Conservation (phyloP, 2,329 filamentous ascomycete species). For the Aspergillus fructus region DNA sequence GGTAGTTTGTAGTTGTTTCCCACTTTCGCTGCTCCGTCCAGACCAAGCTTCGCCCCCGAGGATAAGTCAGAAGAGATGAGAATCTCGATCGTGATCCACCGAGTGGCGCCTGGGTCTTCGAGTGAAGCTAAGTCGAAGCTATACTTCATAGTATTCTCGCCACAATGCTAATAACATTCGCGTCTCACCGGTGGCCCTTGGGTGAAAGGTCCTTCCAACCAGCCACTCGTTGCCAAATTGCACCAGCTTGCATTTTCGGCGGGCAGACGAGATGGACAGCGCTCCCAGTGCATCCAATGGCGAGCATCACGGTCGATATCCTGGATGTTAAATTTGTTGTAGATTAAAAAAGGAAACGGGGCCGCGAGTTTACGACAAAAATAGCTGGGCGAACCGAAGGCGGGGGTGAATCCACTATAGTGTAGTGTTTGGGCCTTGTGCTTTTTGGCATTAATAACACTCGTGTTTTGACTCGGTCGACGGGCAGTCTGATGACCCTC, state of each 20-base stretch:
- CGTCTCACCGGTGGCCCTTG: slow-evolving; percentile 9
- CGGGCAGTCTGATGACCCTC: not conserved
- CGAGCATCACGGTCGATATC: no score
- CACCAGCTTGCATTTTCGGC: not conserved
- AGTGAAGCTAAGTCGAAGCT: slow-evolving; percentile 6
- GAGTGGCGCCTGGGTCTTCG: not conserved
- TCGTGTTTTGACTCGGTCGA: not conserved
- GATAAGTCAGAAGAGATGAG: not conserved
- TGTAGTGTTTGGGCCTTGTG: no score
- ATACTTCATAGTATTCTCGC: not conserved
- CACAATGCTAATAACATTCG: not conserved
- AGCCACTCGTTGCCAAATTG: slow-evolving; percentile 1
- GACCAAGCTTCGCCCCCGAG: not conserved
- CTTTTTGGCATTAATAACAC: slow-evolving; percentile 2
- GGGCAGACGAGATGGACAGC: not conserved
- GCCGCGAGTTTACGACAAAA: not conserved
- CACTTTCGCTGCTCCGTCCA: no score
- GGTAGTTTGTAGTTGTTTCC: no score
- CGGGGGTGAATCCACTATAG: slow-evolving; percentile 4
- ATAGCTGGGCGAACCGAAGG: slow-evolving; percentile 5
- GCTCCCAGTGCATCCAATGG: no score
- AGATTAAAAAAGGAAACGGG: no score
- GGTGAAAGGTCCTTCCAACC: not conserved
- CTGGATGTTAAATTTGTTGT: no score
- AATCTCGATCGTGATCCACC: slow-evolving; percentile 11